Evolutionary conservation across 1,284 basidiomycete species (phyloP).

Genomic region (Cutaneotrichosporon mucoides): DNA sequence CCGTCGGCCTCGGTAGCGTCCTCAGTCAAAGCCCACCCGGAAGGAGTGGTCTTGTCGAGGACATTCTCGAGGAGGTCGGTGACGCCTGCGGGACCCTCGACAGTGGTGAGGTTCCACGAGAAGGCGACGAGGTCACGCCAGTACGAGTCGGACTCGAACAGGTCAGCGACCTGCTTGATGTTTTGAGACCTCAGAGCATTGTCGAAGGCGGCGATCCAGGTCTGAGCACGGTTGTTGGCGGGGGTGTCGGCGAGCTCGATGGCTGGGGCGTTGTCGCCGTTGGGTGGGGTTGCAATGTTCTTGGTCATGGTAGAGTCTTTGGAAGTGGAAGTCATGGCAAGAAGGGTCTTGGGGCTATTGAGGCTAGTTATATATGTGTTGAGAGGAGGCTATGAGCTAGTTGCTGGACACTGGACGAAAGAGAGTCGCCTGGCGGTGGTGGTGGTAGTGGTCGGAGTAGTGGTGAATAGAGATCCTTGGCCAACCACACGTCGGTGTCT

Average conservation of each 20-base stretch:
- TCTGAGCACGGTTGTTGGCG: conserved; percentile 7
- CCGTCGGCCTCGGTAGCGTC: conserved; percentile 31
- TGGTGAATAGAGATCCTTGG: too few species aligned
- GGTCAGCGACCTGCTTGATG: conserved; percentile 86
- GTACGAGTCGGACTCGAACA: conserved; percentile 55
- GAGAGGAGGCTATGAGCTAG: too few species aligned
- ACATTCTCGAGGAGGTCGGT: conserved; percentile 13
- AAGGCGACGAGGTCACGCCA: conserved; percentile 62
- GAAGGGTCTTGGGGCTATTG: not conserved
- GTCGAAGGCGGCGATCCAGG: conserved; percentile 14
- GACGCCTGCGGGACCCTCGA: conserved; percentile 50
- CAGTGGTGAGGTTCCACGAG: conserved; percentile 62
- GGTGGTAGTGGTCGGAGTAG: too few species aligned
- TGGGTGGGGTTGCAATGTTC: not conserved
- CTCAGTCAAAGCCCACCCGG: conserved; percentile 9
- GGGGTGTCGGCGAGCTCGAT: not conserved
- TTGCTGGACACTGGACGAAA: too few species aligned
- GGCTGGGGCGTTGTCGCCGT: not conserved
- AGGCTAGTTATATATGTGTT: not conserved
- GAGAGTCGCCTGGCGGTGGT: too few species aligned
- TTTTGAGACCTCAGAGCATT: conserved; percentile 51
- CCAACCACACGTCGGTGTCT: too few species aligned
- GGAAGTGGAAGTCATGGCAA: not conserved
- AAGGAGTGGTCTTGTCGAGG: conserved; percentile 4
- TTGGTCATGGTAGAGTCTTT: conserved; percentile 8